A percentile compares a stretch with the other conserved stretches of the same genome.
Conservation (phyloP, 139 green algal genomes). For the Chlamydomonas eustigma region DNA sequence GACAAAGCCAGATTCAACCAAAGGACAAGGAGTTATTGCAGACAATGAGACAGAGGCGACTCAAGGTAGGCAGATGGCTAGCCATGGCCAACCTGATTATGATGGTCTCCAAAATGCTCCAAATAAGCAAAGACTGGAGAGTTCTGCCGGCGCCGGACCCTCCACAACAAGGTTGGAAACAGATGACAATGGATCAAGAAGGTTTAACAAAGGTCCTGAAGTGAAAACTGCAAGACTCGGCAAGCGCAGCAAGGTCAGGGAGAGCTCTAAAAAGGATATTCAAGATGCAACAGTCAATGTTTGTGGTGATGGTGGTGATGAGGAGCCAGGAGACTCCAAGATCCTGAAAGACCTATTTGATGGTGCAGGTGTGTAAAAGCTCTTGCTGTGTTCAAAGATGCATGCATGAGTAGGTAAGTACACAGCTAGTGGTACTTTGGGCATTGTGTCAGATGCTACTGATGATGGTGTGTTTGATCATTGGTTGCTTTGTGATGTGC, state of each 20-base stretch:
- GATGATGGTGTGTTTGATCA: no score
- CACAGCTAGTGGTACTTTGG: no score
- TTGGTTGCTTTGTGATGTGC: no score
- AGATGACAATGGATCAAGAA: background rate
- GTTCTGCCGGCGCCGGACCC: background rate
- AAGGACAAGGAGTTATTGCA: background rate
- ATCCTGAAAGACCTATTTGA: slow-evolving; percentile 88
- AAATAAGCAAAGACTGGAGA: background rate
- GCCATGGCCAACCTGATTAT: background rate
- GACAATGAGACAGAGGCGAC: background rate
- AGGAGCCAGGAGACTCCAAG: slow-evolving; percentile 39
- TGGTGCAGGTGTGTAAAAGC: slow-evolving; percentile 29
- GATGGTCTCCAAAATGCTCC: background rate
- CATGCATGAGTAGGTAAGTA: no score
- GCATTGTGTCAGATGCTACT: no score
- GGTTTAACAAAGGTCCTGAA: background rate
- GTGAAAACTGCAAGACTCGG: background rate
- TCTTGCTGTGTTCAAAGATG: no score
- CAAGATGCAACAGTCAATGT: background rate
- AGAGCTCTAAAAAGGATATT: no score
- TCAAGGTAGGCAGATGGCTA: background rate
- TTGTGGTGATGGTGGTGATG: slow-evolving; percentile 1
- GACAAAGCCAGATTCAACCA: background rate
- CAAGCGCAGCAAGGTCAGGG: no score
- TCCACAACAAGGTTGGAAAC: no score